A percentile compares a stretch with the other conserved stretches of the same genome.
Evolutionary conservation across 73 alveolate genomes (phyloP).

Genomic region (Urostyla sp.): DNA sequence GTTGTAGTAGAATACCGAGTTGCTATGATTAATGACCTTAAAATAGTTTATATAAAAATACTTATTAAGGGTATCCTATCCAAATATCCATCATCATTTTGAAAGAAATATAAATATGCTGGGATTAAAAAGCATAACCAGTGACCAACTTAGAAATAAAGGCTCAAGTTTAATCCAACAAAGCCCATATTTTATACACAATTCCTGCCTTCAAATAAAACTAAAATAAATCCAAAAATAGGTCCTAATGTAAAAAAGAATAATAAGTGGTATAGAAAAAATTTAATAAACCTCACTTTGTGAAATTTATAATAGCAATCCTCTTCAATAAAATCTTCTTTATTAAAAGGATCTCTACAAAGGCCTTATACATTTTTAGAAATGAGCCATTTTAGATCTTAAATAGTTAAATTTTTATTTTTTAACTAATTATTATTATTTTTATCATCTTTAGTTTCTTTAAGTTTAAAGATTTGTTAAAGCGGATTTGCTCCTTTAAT

Average conservation of each 20-base stretch:
- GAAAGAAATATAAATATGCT: neutral
- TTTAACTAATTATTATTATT: too few species aligned
- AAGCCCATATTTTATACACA: constrained; percentile 1
- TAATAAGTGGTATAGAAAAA: constrained; percentile 7
- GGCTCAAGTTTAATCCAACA: neutral
- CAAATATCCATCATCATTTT: neutral
- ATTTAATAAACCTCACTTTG: neutral
- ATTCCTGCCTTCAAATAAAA: constrained; percentile 4
- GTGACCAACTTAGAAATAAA: neutral
- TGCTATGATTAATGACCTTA: constrained; percentile 7
- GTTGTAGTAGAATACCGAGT: constrained; percentile 24
- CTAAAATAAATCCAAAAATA: neutral
- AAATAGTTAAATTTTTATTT: too few species aligned
- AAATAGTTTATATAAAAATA: neutral
- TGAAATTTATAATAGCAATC: constrained; percentile 1
- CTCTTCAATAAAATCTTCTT: neutral
- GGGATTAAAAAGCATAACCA: constrained; percentile 15
- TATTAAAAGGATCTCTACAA: constrained; percentile 22
- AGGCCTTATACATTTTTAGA: too few species aligned
- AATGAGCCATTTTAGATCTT: too few species aligned
- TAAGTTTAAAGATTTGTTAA: too few species aligned
- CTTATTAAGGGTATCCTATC: neutral
- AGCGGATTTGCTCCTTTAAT: too few species aligned
- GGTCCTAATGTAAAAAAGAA: constrained; percentile 11
- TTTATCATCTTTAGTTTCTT: too few species aligned